A percentile compares a stretch with the other conserved stretches of the same genome.
These are phyloP conservation scores for Chaetoscypha palmicola DNA, from an alignment of 2,329 filamentous ascomycete genomes.

Conservation along the genomic window DNA sequence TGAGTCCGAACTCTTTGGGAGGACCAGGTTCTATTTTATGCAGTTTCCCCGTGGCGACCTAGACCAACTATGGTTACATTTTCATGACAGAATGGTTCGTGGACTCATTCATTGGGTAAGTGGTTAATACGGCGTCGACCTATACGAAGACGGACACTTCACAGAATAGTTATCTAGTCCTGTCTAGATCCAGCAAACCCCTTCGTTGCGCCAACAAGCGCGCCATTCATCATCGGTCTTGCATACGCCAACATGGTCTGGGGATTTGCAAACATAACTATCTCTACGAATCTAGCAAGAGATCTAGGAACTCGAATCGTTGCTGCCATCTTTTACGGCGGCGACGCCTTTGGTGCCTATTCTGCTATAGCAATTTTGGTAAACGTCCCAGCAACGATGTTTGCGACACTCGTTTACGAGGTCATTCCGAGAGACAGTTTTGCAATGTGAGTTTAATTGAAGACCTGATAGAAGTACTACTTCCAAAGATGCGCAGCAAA, in stretches of 20 bases:
- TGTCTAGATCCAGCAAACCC: slow-evolving; percentile 51
- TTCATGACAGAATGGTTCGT: slow-evolving; percentile 55
- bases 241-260: slow-evolving; percentile 41
- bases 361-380: slow-evolving; percentile 48
- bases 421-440: slow-evolving; percentile 46
- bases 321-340: slow-evolving; percentile 49
- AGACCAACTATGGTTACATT: slow-evolving; percentile 48
- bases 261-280: slow-evolving; percentile 48
- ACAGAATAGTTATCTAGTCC: slow-evolving; percentile 48
- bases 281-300: slow-evolving; percentile 50
- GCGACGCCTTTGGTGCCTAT: slow-evolving; percentile 44
- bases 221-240: slow-evolving; percentile 49
- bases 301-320: slow-evolving; percentile 54
- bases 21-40: slow-evolving; percentile 49
- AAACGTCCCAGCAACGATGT: slow-evolving; percentile 50
- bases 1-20: slow-evolving; percentile 37
- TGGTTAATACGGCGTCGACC: no score
- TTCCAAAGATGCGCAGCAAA: no score
- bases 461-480: no score
- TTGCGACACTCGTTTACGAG: slow-evolving; percentile 49
- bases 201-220: slow-evolving; percentile 40
- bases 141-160: no score
- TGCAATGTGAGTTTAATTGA: slow-evolving; percentile 32
- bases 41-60: slow-evolving; percentile 42
- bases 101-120: slow-evolving; percentile 42